Conservation (phyloP, 2,329 filamentous ascomycete genomes). For the Pseudogymnoascus sp. region DNA sequence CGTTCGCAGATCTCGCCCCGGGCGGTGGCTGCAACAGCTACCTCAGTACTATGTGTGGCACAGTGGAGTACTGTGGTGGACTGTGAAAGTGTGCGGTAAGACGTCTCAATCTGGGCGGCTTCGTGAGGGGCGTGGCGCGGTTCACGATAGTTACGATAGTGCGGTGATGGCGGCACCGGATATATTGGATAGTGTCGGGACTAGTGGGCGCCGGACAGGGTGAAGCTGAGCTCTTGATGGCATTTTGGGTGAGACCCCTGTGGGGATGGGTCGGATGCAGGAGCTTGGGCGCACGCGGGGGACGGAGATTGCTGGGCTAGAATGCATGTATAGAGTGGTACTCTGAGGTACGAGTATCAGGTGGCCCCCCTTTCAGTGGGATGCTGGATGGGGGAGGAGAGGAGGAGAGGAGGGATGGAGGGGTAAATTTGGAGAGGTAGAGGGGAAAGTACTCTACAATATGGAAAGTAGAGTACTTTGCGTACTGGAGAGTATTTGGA, state of each 20-base stretch:
- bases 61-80: background rate
- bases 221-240: conserved; percentile 5
- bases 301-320: conserved; percentile 6
- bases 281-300: conserved; percentile 3
- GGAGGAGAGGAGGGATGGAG: conserved; percentile 2
- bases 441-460: background rate
- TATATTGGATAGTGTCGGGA: background rate
- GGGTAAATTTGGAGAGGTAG: background rate
- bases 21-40: background rate
- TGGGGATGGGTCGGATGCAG: conserved; percentile 1
- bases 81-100: background rate
- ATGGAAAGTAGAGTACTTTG: background rate
- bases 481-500: background rate
- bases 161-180: background rate
- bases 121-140: conserved; percentile 1
- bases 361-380: background rate
- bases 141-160: conserved; percentile 3
- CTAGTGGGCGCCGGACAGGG: background rate
- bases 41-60: background rate
- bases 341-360: conserved; percentile 2
- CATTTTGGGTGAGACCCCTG: conserved; percentile 4
- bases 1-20: background rate
- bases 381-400: background rate
- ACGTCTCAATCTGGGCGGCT: background rate
- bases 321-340: background rate